Evolutionary conservation across 371 early-diverging fungal species (phyloP), one percentile per base, ranked within the genome.

Genomic region (Nematocida homosporus): DNA sequence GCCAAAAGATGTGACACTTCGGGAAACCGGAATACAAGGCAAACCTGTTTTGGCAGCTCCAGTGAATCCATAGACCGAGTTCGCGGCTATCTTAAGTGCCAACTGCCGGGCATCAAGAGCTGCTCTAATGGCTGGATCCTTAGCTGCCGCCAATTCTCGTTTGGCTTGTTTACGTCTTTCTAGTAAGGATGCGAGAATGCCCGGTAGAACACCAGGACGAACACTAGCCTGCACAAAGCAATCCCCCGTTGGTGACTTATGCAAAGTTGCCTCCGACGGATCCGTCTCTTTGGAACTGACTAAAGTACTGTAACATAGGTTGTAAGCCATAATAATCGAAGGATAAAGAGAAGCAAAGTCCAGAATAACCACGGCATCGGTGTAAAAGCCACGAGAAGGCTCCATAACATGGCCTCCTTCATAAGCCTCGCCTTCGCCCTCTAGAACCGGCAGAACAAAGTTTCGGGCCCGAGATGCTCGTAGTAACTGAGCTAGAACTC

Each of bases 321-420:
- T 99, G 82, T 96, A 94, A 3, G 94, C 95, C 89, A 97, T 97
- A 93, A 99, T 99, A 79, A 99, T 99, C 8, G 96, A 95, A 8
- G 99, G 99, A 84, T 99, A 99, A 81, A 99, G 87, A 0, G 96
- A 95, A 0, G 90, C 90, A 85, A 98, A 99, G 88, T 99, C 99
- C 25, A 99, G 87, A 0, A 98, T 97, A 5, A 97, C 92, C 77
- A 99, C 93, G 1, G 97, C 97, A 2, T 87, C 85, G 64, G 90
- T 89, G 81, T 98, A 97, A 79, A 90, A 99, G 8, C 97, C 99
- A 78, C 88, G 90, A 51, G 87, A 86, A 29, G 99, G 97, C 53
- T 97, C 98, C 84, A 99, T 94, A 41, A 99, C 98, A 10, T 91
- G 94, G 13, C 95, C 99, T 47, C 99, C 99, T 84, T 94, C 94